Percentiles rank a stretch among this genome's conserved stretches.
Conservation (phyloP, 345 rosid species). For the Orychophragmus violaceus region DNA sequence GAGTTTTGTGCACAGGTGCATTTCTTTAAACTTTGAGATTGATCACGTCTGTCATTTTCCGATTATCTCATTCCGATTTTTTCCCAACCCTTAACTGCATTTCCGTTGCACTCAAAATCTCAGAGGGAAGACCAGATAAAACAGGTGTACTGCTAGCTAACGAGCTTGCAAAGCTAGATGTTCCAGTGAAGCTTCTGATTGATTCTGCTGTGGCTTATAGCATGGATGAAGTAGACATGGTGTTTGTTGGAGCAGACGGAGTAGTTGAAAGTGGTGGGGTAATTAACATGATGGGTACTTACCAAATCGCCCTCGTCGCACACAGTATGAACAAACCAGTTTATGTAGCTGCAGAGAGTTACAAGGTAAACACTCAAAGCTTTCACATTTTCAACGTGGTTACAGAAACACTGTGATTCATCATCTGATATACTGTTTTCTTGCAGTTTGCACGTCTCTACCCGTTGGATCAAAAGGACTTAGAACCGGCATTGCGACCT, state of each 20-base stretch:
- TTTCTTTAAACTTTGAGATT: slow-evolving; percentile 23
- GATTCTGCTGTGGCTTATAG: slow-evolving; percentile 88
- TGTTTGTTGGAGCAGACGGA: slow-evolving; percentile 88
- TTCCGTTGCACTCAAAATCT: too few species aligned
- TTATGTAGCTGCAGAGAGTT: slow-evolving; percentile 96
- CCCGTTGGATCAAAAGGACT: slow-evolving; percentile 89
- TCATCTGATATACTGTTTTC: neutral
- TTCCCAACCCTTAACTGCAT: neutral
- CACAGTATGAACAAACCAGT: slow-evolving; percentile 93
- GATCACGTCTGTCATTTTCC: neutral
- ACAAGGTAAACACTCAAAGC: slow-evolving; percentile 49
- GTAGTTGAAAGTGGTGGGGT: slow-evolving; percentile 98
- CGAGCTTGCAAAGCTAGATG: slow-evolving; percentile 85
- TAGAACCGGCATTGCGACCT: slow-evolving; percentile 64
- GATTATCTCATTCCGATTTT: neutral
- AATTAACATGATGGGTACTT: slow-evolving; percentile 95
- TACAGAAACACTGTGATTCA: slow-evolving; percentile 42
- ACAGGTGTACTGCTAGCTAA: slow-evolving; percentile 74
- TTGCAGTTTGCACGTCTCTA: slow-evolving; percentile 90
- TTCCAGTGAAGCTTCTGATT: slow-evolving; percentile 86
- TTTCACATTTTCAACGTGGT: slow-evolving; percentile 42
- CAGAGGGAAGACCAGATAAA: slow-evolving; percentile 96
- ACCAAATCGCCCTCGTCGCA: slow-evolving; percentile 77
- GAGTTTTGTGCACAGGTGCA: slow-evolving; percentile 84
- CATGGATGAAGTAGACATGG: slow-evolving; percentile 99